Evolutionary conservation across 805 yeast species (phyloP).

Genomic region (Barnettozyma populi): DNA sequence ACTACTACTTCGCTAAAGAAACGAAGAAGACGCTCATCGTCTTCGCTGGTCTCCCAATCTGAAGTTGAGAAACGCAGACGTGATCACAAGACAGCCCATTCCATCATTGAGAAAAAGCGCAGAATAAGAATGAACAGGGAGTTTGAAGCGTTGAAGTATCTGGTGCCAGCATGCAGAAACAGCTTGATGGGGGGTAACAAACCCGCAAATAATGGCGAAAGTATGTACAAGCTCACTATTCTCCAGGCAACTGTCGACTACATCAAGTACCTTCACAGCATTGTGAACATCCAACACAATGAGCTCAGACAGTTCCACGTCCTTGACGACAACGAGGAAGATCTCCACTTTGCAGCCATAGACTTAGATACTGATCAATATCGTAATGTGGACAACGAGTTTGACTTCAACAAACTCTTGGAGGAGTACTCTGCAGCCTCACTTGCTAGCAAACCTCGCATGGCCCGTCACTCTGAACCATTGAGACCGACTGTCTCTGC

Average conservation of each 20-base stretch:
- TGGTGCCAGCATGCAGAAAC: slow-evolving; percentile 74
- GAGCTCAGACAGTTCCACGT: slow-evolving; percentile 30
- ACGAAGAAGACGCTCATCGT: slow-evolving; percentile 23
- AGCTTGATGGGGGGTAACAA: slow-evolving; percentile 9
- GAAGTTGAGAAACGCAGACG: slow-evolving; percentile 37
- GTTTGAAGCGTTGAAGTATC: slow-evolving; percentile 70
- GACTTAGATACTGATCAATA: slow-evolving; percentile 55
- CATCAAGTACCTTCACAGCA: slow-evolving; percentile 61
- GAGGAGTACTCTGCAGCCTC: slow-evolving; percentile 11
- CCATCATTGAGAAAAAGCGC: slow-evolving; percentile 75
- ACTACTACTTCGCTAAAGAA: slow-evolving; percentile 12
- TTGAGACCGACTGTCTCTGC: not conserved
- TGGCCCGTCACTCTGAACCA: slow-evolving; percentile 7
- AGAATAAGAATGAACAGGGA: slow-evolving; percentile 76
- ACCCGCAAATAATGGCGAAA: slow-evolving; percentile 34
- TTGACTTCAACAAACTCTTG: slow-evolving; percentile 35
- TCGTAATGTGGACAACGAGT: slow-evolving; percentile 54
- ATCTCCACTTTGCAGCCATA: slow-evolving; percentile 43
- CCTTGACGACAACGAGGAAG: slow-evolving; percentile 3
- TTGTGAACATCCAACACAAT: slow-evolving; percentile 46
- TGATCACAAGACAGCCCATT: slow-evolving; percentile 57
- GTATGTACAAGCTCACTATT: slow-evolving; percentile 77
- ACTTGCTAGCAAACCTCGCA: not conserved
- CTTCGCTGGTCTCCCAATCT: slow-evolving; percentile 22
- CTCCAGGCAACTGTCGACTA: slow-evolving; percentile 81